These are phyloP conservation scores for Gossypium raimondii DNA, from an alignment of 345 rosid species.

Conservation along the genomic window DNA sequence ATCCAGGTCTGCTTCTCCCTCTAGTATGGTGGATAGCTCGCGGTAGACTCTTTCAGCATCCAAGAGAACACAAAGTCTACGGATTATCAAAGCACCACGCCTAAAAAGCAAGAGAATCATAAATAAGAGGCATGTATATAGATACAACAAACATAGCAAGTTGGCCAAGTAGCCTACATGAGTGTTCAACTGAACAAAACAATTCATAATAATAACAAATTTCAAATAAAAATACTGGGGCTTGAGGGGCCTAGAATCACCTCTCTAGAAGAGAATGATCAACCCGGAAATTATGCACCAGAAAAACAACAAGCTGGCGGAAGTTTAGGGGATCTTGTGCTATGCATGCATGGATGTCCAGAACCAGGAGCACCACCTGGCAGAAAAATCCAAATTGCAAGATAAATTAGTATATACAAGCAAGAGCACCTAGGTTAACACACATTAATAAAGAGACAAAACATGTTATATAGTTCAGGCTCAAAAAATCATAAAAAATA, in stretches of 20 bases:
- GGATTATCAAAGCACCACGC: slow-evolving; percentile 97
- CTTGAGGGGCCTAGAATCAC: slow-evolving; percentile 32
- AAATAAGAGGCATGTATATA: slow-evolving; percentile 13
- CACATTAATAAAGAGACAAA: background rate
- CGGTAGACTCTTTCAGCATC: slow-evolving; percentile 93
- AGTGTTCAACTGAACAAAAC: background rate
- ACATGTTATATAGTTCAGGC: background rate
- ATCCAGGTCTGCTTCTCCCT: slow-evolving; percentile 93
- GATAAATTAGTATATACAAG: slow-evolving; percentile 6
- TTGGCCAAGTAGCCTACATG: background rate
- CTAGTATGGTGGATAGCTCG: slow-evolving; percentile 84
- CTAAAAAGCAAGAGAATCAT: slow-evolving; percentile 31
- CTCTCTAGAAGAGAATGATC: slow-evolving; percentile 86
- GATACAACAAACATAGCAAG: slow-evolving; percentile 4
- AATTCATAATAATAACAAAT: background rate
- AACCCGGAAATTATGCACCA: slow-evolving; percentile 79
- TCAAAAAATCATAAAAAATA: background rate
- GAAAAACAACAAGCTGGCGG: slow-evolving; percentile 88
- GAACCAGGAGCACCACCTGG: slow-evolving; percentile 95
- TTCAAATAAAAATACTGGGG: background rate
- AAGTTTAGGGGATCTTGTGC: slow-evolving; percentile 87
- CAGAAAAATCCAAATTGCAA: slow-evolving; percentile 10
- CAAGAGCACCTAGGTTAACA: background rate
- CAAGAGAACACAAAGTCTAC: slow-evolving; percentile 87
- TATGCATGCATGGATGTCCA: slow-evolving; percentile 97